Base-by-base conservation (phyloP, 1,139 yeast genomes). In the Hyphopichia pseudoburtonii region DNA sequence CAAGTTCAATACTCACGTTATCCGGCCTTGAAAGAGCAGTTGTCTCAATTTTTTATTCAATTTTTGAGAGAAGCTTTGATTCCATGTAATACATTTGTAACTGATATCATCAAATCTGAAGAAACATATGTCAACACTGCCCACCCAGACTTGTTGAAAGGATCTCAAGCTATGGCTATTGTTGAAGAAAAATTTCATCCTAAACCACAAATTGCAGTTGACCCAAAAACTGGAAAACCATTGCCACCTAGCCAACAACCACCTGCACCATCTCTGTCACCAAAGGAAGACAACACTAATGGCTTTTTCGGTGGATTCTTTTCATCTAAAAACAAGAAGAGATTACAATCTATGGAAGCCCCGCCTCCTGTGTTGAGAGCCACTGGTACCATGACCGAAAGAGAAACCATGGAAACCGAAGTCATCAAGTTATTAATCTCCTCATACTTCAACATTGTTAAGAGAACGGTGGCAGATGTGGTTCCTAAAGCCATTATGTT, bases 331-430 rank as follows among this genome's bases (percentile, higher is more conserved):
- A 90, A 89, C 64, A 92, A 90, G 66, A 90, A 90, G 77, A 82
- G 95, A 64, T 75, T 90, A 55, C 97, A 94, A 32, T 84, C 90
- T 22, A 87, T 92, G 95, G 98, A 92, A 62, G 90, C 96, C 2
- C 98, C 98, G 34, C 98, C 98, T 30, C 81, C 95, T 28, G 90
- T 89, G 11, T 79, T 92, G 59, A 86, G 92, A 62, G 98, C 98
- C 5, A 82, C 95, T 17, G 97, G 97, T 30, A 82, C 86, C 41
- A 83, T 92, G 87, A 80, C 95, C 17, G 98, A 92, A 60, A 82
- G 97, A 52, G 98, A 92, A 66, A 80, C 90, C 25, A 85, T 87
- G 80, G 98, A 92, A 64, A 92, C 97, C 0, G 98, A 92, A 57
- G 97, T 92, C 29, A 92, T 92, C 59, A 92, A 92, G 70, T 75